Percentiles rank a stretch among this genome's conserved stretches.
These are phyloP conservation scores for Penstemon davidsonii DNA, from an alignment of 257 asterid species.

Conservation along the genomic window DNA sequence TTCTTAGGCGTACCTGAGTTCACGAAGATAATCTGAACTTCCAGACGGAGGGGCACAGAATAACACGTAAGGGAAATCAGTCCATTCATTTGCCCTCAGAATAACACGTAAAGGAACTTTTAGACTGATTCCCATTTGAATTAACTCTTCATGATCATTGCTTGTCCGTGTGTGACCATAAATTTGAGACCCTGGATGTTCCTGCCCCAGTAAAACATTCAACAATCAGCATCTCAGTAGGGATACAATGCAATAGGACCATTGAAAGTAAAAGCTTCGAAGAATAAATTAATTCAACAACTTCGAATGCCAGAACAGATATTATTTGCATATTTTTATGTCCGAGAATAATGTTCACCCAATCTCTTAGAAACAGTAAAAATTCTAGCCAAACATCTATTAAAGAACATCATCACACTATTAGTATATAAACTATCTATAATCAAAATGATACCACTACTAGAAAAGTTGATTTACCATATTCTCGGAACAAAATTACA, in stretches of 20 bases:
- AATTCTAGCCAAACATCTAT: too few relatives aligned
- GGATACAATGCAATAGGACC: conserved; percentile 12
- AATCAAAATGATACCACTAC: too few relatives aligned
- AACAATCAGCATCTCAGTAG: conserved; percentile 2
- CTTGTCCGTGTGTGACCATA: conserved; percentile 75
- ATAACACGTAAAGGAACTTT: background rate
- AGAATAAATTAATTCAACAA: background rate
- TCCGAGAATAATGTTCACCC: conserved; percentile 10
- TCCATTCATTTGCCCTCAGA: conserved; percentile 46
- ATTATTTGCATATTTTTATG: background rate
- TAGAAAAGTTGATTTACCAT: too few relatives aligned
- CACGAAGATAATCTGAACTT: conserved; percentile 74
- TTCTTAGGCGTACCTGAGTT: conserved; percentile 58
- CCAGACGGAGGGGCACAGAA: conserved; percentile 92
- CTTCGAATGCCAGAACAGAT: background rate
- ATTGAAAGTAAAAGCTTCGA: background rate
- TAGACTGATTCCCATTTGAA: conserved; percentile 74
- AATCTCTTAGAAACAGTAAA: too few relatives aligned
- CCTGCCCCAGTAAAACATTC: conserved; percentile 47
- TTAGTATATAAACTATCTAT: too few relatives aligned
- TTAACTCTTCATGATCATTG: conserved; percentile 82
- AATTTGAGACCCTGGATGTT: conserved; percentile 71
- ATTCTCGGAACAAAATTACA: conserved; percentile 40
- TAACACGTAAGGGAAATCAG: conserved; percentile 73
- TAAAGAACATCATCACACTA: too few relatives aligned